phyloP scores from a whole-genome alignment of 2,329 filamentous ascomycete species.

The Ophiostoma ulmi region DNA sequence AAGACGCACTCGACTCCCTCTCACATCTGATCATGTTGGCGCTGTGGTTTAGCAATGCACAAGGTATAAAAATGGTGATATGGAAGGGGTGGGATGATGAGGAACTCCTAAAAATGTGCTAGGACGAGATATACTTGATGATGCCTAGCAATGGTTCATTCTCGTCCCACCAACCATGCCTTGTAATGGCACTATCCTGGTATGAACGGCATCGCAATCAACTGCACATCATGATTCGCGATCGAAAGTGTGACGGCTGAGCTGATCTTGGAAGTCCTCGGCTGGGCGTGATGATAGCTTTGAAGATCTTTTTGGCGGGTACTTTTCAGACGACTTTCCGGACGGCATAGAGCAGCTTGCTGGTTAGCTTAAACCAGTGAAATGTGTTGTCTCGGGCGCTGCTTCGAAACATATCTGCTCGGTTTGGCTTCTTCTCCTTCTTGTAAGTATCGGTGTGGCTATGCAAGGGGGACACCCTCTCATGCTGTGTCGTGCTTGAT shows the following conservation, averaged over 20 bases:
- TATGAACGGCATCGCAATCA: not conserved
- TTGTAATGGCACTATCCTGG: not conserved
- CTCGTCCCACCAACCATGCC: not conserved
- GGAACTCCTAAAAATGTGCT: not conserved
- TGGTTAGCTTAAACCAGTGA: conserved; percentile 6
- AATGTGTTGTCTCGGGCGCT: not conserved
- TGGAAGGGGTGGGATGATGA: not conserved
- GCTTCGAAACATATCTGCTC: conserved; percentile 1
- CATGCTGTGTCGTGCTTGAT: not conserved
- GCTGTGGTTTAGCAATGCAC: not conserved
- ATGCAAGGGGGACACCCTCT: not conserved
- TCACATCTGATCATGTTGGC: not conserved
- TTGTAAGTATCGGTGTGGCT: not conserved
- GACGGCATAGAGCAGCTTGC: not conserved
- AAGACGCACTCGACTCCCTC: too few species aligned
- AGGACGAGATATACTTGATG: not conserved
- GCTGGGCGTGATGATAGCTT: too few species aligned
- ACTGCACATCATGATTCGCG: too few species aligned
- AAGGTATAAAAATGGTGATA: not conserved
- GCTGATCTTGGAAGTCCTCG: too few species aligned
- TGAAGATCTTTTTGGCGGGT: not conserved
- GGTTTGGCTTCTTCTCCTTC: not conserved
- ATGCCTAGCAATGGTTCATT: not conserved
- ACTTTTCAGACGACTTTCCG: not conserved
- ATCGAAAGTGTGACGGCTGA: not conserved